Evolutionary conservation across 2,329 filamentous ascomycete genomes (phyloP).

Genomic region (Bipolaris sorokiniana): DNA sequence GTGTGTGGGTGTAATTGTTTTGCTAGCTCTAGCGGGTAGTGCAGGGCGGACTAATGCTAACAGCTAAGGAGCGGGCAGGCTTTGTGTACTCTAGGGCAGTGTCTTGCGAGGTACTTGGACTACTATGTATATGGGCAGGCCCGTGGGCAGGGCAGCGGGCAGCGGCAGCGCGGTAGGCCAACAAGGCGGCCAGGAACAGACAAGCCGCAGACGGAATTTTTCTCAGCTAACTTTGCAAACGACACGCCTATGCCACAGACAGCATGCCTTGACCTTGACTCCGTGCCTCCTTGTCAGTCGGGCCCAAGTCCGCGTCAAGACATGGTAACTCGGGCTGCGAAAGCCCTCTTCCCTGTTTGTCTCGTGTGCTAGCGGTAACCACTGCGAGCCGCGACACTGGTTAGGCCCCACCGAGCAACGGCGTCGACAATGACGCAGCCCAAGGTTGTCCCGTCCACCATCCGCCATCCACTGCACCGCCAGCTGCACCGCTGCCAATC

Average conservation of each 20-base stretch:
- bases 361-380: conserved; percentile 15
- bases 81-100: too few relatives aligned
- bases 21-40: not conserved
- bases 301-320: conserved; percentile 10
- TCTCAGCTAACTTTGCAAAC: conserved; percentile 19
- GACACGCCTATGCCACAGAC: conserved; percentile 6
- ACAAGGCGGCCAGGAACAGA: conserved; percentile 11
- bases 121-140: not conserved
- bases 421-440: conserved; percentile 17
- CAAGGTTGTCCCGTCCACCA: conserved; percentile 3
- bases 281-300: conserved; percentile 8
- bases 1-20: not conserved
- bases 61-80: not conserved
- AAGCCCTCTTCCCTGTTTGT: conserved; percentile 14
- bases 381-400: conserved; percentile 16
- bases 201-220: conserved; percentile 17
- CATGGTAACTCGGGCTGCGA: conserved; percentile 13
- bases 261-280: conserved; percentile 3
- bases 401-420: conserved; percentile 14
- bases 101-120: too few relatives aligned
- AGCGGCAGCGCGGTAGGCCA: conserved; percentile 8
- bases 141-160: not conserved
- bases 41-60: not conserved
- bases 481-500: conserved; percentile 5
- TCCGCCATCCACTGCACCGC: too few relatives aligned